Evolutionary conservation across 2,329 filamentous ascomycete genomes (phyloP).

Genomic region (Botrytis galanthina): DNA sequence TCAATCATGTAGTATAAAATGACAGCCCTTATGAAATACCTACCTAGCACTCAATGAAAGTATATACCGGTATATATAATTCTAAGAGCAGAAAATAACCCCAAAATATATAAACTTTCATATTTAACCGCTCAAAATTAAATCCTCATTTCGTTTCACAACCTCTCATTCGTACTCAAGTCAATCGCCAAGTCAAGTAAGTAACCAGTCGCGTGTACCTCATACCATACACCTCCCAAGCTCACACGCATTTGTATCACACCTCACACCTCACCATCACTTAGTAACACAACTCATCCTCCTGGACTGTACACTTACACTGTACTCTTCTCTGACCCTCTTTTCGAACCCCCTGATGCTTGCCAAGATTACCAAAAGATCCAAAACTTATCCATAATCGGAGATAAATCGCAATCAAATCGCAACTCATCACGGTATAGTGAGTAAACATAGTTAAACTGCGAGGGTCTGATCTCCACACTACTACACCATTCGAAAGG

Average conservation of each 20-base stretch:
- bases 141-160: background rate
- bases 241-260: constrained; percentile 8
- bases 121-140: background rate
- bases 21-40: background rate
- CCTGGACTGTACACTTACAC: background rate
- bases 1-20: background rate
- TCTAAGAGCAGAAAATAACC: background rate
- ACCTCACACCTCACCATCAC: background rate
- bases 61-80: background rate
- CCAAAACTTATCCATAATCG: background rate
- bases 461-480: constrained; percentile 5
- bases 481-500: constrained; percentile 2
- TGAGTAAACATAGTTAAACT: background rate
- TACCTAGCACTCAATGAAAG: background rate
- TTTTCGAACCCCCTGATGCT: background rate
- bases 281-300: background rate
- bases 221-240: background rate
- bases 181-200: background rate
- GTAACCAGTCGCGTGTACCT: constrained; percentile 12
- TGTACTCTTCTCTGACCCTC: background rate
- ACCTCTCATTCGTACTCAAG: background rate
- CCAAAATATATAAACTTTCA: background rate
- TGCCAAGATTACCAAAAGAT: background rate
- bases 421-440: background rate
- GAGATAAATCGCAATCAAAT: background rate